phyloP scores from a whole-genome alignment of 805 yeast genomes.

The Tetrapisispora arboricola region DNA sequence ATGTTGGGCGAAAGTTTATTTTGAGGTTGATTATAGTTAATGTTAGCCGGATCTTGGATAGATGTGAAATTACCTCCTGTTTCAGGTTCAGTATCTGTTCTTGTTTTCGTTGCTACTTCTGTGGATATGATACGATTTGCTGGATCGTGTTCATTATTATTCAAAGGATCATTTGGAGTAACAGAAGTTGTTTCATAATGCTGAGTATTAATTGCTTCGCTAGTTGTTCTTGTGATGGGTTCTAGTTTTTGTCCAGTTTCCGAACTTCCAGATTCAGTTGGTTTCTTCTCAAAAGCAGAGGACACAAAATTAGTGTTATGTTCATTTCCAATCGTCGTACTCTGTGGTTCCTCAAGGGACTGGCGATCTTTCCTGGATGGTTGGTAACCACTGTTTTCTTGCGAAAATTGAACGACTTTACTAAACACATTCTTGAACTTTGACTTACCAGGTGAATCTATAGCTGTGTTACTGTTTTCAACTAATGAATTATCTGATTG shows the following conservation, averaged over 20 bases:
- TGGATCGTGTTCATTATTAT: background rate
- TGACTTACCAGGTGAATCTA: constrained; percentile 5
- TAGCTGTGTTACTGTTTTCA: background rate
- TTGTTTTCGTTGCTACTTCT: too few relatives aligned
- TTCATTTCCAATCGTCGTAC: background rate
- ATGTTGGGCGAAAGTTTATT: background rate
- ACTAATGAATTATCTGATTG: background rate
- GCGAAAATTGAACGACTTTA: constrained; percentile 25
- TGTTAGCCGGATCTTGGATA: background rate
- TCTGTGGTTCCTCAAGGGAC: constrained; percentile 1
- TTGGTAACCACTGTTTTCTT: constrained; percentile 28
- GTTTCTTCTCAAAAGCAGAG: background rate
- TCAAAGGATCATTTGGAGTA: background rate
- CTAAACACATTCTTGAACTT: constrained; percentile 22
- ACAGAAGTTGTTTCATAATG: background rate
- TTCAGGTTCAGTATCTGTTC: too few relatives aligned
- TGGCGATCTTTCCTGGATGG: constrained; percentile 13
- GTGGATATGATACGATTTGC: too few relatives aligned
- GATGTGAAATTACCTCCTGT: too few relatives aligned
- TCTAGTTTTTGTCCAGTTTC: too few relatives aligned
- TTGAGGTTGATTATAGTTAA: background rate
- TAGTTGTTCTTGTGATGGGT: background rate
- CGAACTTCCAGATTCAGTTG: too few relatives aligned
- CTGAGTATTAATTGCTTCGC: background rate
- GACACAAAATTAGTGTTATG: background rate